Evolutionary conservation across 139 green algal genomes (phyloP).

Genomic region (Pleodorina starrii): DNA sequence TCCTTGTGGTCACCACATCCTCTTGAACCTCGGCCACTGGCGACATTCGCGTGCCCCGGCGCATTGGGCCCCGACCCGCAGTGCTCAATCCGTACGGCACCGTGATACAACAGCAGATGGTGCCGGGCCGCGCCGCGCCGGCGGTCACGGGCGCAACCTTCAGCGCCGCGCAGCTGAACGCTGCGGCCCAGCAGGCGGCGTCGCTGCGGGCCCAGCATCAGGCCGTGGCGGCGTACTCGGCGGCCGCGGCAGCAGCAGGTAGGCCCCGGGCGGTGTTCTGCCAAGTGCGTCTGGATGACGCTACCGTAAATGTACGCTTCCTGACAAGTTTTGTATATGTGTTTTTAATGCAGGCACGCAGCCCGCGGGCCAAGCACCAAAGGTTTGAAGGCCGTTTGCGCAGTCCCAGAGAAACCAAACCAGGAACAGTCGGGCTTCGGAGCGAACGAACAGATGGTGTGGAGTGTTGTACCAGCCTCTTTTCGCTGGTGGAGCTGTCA

Average conservation of each 20-base stretch:
- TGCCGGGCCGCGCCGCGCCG: background rate
- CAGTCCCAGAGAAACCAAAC: no score
- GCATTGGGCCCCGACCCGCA: no score
- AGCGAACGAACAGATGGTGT: no score
- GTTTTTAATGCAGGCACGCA: background rate
- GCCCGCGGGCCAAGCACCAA: background rate
- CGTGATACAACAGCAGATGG: constrained; percentile 7
- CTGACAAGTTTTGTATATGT: background rate
- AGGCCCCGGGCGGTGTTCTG: background rate
- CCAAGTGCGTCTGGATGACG: background rate
- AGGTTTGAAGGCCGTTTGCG: no score
- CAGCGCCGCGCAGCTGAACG: constrained; percentile 20
- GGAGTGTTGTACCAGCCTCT: no score
- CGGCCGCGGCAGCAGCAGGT: background rate
- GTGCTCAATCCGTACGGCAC: constrained; percentile 8
- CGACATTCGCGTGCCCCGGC: no score
- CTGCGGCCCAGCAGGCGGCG: constrained; percentile 36
- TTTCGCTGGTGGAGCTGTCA: no score
- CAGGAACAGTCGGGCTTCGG: no score
- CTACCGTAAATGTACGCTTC: no score
- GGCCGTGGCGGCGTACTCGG: background rate
- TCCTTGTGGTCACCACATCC: no score
- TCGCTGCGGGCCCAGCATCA: constrained; percentile 9
- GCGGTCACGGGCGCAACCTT: background rate
- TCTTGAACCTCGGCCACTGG: no score